Percentiles rank a stretch among this genome's conserved stretches.
phyloP scores from a whole-genome alignment of 495 filamentous ascomycete genomes.

The Aspergillus conjunctus region DNA sequence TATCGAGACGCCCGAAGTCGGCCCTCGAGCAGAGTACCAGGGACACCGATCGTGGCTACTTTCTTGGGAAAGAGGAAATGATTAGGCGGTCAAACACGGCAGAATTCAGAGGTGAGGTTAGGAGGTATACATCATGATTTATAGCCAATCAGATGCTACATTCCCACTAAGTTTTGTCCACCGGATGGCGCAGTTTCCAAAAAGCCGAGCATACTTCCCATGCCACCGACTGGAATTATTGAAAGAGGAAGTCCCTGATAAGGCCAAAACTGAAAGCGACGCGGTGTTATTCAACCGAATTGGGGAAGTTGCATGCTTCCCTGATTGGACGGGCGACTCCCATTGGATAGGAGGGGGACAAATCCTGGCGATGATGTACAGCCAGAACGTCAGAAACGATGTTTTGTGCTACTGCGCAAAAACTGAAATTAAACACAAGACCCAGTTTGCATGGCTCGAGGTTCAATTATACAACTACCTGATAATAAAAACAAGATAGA shows the following conservation, averaged over 20 bases:
- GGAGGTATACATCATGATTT: background rate
- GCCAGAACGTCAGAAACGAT: background rate
- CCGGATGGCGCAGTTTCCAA: background rate
- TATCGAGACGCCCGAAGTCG: no score
- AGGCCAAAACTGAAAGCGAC: slow-evolving; percentile 1
- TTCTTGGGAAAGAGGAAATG: background rate
- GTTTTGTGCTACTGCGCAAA: no score
- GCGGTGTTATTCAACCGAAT: slow-evolving; percentile 5
- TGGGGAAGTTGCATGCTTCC: slow-evolving; percentile 11
- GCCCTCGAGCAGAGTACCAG: background rate
- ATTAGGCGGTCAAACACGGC: slow-evolving; percentile 1
- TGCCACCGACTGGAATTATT: background rate
- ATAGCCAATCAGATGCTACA: background rate
- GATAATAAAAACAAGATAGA: background rate
- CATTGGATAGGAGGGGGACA: slow-evolving; percentile 11
- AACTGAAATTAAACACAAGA: no score
- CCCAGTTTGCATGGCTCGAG: background rate
- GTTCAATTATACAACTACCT: background rate
- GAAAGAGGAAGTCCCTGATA: slow-evolving; percentile 1
- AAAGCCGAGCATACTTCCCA: background rate
- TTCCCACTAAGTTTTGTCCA: background rate
- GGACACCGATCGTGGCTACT: background rate
- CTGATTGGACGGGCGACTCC: background rate
- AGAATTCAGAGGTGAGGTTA: background rate
- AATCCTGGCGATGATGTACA: background rate